Percentiles rank a stretch among this genome's conserved stretches.
phyloP scores from a whole-genome alignment of 169 alveolate genomes.

The Cryptosporidium meleagridis region DNA sequence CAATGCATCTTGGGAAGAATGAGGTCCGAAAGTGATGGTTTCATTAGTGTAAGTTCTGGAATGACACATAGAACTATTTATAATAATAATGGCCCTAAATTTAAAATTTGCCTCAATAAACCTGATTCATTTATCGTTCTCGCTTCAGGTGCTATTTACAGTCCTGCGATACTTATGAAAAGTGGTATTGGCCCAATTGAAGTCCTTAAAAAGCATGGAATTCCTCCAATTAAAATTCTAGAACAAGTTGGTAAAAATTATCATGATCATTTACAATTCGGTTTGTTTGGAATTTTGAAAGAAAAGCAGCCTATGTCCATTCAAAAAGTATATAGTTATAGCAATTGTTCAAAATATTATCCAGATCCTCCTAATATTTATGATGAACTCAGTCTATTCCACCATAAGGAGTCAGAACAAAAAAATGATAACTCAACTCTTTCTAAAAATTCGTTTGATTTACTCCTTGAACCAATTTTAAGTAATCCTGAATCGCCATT shows the following conservation, averaged over 20 bases:
- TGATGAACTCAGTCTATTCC: slow-evolving; percentile 61
- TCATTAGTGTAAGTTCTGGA: slow-evolving; percentile 49
- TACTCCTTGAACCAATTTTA: slow-evolving; percentile 35
- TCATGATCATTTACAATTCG: slow-evolving; percentile 74
- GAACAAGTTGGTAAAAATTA: slow-evolving; percentile 73
- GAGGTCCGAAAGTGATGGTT: slow-evolving; percentile 71
- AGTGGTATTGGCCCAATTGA: slow-evolving; percentile 73
- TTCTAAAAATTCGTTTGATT: slow-evolving; percentile 20
- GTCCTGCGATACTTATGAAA: slow-evolving; percentile 69
- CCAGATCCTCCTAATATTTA: slow-evolving; percentile 69
- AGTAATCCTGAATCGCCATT: slow-evolving; percentile 35
- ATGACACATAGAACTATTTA: slow-evolving; percentile 66
- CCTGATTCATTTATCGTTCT: slow-evolving; percentile 50
- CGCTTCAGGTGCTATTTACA: slow-evolving; percentile 63
- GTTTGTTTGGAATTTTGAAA: slow-evolving; percentile 69
- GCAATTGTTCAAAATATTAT: slow-evolving; percentile 55
- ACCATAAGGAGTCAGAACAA: slow-evolving; percentile 3
- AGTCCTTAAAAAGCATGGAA: slow-evolving; percentile 47
- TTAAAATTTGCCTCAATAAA: slow-evolving; percentile 53
- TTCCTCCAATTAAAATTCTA: slow-evolving; percentile 40
- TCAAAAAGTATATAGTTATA: slow-evolving; percentile 70
- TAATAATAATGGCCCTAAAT: slow-evolving; percentile 49
- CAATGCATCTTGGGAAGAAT: slow-evolving; percentile 48
- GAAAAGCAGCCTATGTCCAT: slow-evolving; percentile 60
- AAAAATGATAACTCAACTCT: slow-evolving; percentile 5